Conservation (phyloP, 768 basidiomycete species). For the Pluteus cervinus region DNA sequence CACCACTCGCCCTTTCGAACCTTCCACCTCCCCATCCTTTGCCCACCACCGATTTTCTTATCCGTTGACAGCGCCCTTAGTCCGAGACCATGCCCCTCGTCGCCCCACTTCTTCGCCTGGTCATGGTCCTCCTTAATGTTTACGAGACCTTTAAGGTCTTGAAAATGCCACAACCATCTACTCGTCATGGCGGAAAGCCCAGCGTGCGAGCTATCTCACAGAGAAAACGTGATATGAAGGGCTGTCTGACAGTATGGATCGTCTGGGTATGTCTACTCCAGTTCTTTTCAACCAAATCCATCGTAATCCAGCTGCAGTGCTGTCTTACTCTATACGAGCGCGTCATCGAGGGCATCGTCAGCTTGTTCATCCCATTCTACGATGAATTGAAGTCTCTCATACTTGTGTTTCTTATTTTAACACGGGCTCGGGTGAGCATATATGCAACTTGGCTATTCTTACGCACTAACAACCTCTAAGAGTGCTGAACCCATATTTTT, state of each 20-base stretch:
- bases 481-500: slow-evolving; percentile 83
- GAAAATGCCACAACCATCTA: slow-evolving; percentile 53
- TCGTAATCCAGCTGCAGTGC: slow-evolving; percentile 33
- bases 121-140: slow-evolving; percentile 72
- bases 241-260: slow-evolving; percentile 77
- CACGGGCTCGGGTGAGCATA: slow-evolving; percentile 61
- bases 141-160: slow-evolving; percentile 84
- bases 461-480: slow-evolving; percentile 28
- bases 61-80: slow-evolving; percentile 6
- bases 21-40: too few species aligned
- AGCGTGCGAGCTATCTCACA: slow-evolving; percentile 64
- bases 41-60: too few species aligned
- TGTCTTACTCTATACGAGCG: slow-evolving; percentile 67
- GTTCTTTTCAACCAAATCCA: not conserved
- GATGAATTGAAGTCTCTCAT: slow-evolving; percentile 72
- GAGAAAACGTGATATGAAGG: slow-evolving; percentile 83
- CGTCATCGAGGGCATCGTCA: slow-evolving; percentile 55
- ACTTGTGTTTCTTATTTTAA: slow-evolving; percentile 69
- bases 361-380: slow-evolving; percentile 78
- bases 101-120: slow-evolving; percentile 60
- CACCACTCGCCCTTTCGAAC: too few species aligned
- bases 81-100: slow-evolving; percentile 53
- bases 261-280: slow-evolving; percentile 57
- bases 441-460: not conserved
- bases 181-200: slow-evolving; percentile 51